These are phyloP conservation scores for Scheffersomyces amazonensis DNA, from an alignment of 805 yeast species.

Conservation along the genomic window DNA sequence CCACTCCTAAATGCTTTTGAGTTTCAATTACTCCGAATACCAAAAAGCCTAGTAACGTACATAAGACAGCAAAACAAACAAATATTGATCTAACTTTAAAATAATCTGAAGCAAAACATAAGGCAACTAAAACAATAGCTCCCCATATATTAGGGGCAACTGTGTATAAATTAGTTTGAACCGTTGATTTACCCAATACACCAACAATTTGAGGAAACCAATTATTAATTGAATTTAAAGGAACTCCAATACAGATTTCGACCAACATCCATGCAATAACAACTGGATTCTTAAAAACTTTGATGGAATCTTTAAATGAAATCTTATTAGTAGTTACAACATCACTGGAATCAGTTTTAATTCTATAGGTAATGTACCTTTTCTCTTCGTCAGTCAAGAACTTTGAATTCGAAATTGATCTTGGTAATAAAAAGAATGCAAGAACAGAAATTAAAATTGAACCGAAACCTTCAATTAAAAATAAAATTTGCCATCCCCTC, in stretches of 20 bases:
- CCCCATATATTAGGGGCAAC: constrained; percentile 52
- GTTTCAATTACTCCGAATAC: constrained; percentile 46
- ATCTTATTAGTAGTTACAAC: constrained; percentile 34
- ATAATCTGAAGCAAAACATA: constrained; percentile 42
- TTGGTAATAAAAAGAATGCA: constrained; percentile 34
- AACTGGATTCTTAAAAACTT: constrained; percentile 45
- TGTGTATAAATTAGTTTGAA: constrained; percentile 39
- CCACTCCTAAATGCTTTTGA: constrained; percentile 33
- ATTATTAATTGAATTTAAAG: constrained; percentile 45
- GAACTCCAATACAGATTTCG: constrained; percentile 47
- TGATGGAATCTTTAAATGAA: constrained; percentile 38
- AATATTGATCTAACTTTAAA: constrained; percentile 35
- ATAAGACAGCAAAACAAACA: constrained; percentile 33
- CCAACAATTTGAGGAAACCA: constrained; percentile 48
- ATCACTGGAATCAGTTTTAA: constrained; percentile 42
- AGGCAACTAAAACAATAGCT: constrained; percentile 37
- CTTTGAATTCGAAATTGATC: constrained; percentile 29
- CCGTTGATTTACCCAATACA: constrained; percentile 37
- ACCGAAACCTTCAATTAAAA: constrained; percentile 43
- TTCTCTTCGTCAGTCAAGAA: constrained; percentile 42
- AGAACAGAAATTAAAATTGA: constrained; percentile 33
- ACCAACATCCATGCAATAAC: constrained; percentile 43
- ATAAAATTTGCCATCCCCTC: constrained; percentile 48
- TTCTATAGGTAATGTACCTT: constrained; percentile 33
- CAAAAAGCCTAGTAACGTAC: constrained; percentile 44